These are phyloP conservation scores for Hondaea fermentalgiana DNA, from an alignment of 108 stramenopile species.

Conservation along the genomic window DNA sequence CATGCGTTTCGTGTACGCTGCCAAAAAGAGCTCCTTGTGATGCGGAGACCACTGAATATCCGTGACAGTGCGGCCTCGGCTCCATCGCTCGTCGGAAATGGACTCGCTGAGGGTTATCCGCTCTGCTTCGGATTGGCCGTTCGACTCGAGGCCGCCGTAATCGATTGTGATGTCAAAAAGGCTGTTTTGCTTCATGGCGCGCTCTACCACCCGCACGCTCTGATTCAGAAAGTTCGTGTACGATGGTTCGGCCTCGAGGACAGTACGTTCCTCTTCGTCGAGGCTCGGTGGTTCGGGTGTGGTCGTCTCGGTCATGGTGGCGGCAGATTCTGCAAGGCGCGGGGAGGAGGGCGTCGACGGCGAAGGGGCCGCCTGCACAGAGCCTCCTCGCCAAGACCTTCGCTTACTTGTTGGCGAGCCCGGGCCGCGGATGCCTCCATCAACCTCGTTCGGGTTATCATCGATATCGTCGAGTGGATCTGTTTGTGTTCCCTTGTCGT, in stretches of 20 bases:
- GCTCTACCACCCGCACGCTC: conserved; percentile 15
- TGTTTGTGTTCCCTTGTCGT: background rate
- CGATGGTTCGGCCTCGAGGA: background rate
- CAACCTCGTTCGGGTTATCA: background rate
- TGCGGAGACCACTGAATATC: conserved; percentile 25
- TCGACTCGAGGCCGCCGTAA: background rate
- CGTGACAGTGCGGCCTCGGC: background rate
- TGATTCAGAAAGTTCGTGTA: background rate
- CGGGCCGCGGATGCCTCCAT: background rate
- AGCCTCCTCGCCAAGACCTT: background rate
- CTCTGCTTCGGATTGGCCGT: background rate
- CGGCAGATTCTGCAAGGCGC: background rate
- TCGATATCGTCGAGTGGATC: background rate
- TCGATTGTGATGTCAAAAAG: background rate
- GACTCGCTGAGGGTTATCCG: background rate
- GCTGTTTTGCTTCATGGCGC: background rate
- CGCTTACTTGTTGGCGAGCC: background rate
- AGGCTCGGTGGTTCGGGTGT: background rate
- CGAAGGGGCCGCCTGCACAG: background rate
- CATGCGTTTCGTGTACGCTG: background rate
- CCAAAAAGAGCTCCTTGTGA: conserved; percentile 21
- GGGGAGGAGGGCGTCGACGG: background rate
- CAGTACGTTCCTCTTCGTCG: background rate
- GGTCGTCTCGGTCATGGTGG: background rate
- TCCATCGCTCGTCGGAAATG: background rate